Conservation (phyloP, 306 rosid species). For the Begonia fuchsioides region DNA sequence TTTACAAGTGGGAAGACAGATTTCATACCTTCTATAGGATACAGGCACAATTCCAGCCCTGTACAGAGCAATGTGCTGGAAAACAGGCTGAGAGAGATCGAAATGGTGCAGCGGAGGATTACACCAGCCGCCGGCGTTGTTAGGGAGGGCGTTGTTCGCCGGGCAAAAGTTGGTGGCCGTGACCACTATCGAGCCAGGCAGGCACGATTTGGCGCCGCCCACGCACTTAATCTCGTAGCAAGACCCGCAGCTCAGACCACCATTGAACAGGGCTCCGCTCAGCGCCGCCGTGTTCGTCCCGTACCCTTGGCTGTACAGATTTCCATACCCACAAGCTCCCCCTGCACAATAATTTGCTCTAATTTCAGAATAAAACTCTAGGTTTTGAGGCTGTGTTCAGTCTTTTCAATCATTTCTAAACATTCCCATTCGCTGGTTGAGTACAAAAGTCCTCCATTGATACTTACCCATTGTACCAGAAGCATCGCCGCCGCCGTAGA, state of each 20-base stretch:
- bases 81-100: slow-evolving; percentile 91
- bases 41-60: slow-evolving; percentile 90
- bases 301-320: slow-evolving; percentile 90
- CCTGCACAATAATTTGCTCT: slow-evolving; percentile 25
- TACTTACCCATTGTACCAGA: slow-evolving; percentile 97
- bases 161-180: slow-evolving; percentile 99
- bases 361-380: no score
- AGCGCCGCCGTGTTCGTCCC: slow-evolving; percentile 97
- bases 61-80: slow-evolving; percentile 84
- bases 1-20: not conserved
- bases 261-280: slow-evolving; percentile 92
- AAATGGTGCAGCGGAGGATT: slow-evolving; percentile 95
- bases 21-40: slow-evolving; percentile 57
- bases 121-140: slow-evolving; percentile 91
- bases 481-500: slow-evolving; percentile 95
- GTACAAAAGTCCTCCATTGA: not conserved
- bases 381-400: no score
- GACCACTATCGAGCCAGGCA: slow-evolving; percentile 84
- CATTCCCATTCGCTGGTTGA: not conserved
- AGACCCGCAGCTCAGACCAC: slow-evolving; percentile 84
- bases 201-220: slow-evolving; percentile 58
- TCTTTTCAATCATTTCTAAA: no score
- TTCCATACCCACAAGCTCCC: slow-evolving; percentile 99
- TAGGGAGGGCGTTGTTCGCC: slow-evolving; percentile 85
- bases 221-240: slow-evolving; percentile 75